Percentiles rank a stretch among this genome's conserved stretches.
These are phyloP conservation scores for Malus orientalis DNA, from an alignment of 306 rosid genomes.

Conservation along the genomic window DNA sequence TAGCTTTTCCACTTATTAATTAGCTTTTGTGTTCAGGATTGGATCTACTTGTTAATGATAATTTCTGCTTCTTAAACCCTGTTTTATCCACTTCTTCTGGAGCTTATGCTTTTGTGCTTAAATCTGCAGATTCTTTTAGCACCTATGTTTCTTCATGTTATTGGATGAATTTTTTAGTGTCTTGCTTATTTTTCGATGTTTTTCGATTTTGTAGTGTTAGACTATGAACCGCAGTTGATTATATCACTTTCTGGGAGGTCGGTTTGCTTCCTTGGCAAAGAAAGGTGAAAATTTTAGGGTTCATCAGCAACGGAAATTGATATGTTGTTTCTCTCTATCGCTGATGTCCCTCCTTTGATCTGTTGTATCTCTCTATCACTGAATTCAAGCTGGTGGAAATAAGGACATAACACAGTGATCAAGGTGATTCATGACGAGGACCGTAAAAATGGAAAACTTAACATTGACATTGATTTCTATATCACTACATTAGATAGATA, in stretches of 20 bases:
- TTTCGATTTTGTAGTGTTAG: conserved; percentile 5
- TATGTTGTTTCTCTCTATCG: neutral
- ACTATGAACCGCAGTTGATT: neutral
- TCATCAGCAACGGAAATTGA: neutral
- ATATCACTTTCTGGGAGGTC: neutral
- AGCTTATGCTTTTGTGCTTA: neutral
- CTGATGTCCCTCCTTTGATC: conserved; percentile 46
- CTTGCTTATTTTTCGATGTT: conserved; percentile 4
- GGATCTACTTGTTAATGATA: neutral
- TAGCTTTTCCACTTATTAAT: neutral
- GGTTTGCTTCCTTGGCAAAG: conserved; percentile 21
- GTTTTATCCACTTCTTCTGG: neutral
- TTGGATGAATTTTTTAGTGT: neutral
- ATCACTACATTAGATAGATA: too few relatives aligned
- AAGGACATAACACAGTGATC: conserved; percentile 6
- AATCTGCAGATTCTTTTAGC: neutral
- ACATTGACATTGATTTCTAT: too few relatives aligned
- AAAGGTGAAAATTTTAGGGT: conserved; percentile 21
- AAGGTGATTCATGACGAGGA: neutral
- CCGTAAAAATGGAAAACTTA: neutral
- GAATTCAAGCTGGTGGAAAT: conserved; percentile 50
- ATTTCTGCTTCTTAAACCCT: neutral
- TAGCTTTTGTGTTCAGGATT: neutral
- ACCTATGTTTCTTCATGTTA: neutral
- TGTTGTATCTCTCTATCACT: conserved; percentile 46